Evolutionary conservation across 331 rosid species (phyloP).

Genomic region (Pyracantha coccinea): DNA sequence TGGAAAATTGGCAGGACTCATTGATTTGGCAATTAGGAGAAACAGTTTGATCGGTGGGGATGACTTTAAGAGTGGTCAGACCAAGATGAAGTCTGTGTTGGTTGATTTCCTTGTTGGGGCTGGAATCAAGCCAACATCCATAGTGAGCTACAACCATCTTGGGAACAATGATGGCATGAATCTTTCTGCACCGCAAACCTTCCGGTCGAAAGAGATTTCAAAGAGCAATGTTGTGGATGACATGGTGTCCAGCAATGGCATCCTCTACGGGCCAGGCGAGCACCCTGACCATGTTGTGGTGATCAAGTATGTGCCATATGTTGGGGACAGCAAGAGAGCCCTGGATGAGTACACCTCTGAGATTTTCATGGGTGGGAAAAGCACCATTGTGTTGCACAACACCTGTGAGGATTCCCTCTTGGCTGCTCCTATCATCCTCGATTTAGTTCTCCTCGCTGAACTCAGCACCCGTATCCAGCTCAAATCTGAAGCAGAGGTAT

Average conservation of each 20-base stretch:
- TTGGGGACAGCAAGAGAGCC: conserved; percentile 91
- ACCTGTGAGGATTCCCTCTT: conserved; percentile 93
- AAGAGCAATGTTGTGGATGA: conserved; percentile 98
- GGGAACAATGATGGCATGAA: conserved; percentile 99
- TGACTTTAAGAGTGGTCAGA: conserved; percentile 98
- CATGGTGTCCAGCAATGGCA: conserved; percentile 93
- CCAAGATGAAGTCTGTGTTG: conserved; percentile 92
- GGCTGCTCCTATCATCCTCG: conserved; percentile 94
- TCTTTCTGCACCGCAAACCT: conserved; percentile 94
- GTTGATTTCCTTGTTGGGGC: conserved; percentile 99
- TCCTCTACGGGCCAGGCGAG: conserved; percentile 84
- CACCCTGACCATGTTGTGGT: conserved; percentile 98
- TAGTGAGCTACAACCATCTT: conserved; percentile 94
- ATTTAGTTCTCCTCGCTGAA: conserved; percentile 94
- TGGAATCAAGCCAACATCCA: conserved; percentile 98
- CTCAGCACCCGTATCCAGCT: conserved; percentile 84
- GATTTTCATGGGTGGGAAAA: conserved; percentile 94
- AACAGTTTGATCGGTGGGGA: conserved; percentile 95
- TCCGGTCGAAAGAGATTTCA: conserved; percentile 95
- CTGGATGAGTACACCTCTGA: conserved; percentile 97
- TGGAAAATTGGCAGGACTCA: conserved; percentile 42
- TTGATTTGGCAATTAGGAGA: conserved; percentile 73
- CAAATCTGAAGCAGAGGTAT: conserved; percentile 82
- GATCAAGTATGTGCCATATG: conserved; percentile 95
- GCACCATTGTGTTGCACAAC: conserved; percentile 84